phyloP scores from a whole-genome alignment of 139 green algal genomes.

The Astrephomene gubernaculifera region DNA sequence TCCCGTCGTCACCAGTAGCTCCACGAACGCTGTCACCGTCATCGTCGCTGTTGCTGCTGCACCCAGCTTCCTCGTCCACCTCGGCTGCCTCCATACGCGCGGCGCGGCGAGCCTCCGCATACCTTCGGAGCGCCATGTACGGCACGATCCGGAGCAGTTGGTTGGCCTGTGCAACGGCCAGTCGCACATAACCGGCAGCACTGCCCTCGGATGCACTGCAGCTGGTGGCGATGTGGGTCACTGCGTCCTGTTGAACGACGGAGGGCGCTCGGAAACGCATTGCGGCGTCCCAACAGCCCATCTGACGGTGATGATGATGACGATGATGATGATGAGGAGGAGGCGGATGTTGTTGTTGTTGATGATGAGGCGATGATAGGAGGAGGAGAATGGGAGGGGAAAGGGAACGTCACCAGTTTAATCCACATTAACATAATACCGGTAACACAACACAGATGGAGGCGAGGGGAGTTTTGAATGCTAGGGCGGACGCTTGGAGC shows the following conservation, averaged over 20 bases:
- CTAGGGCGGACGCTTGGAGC: not conserved
- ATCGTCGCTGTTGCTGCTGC: not conserved
- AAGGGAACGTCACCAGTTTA: not conserved
- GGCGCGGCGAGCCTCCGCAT: not conserved
- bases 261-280: not conserved
- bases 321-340: too few relatives aligned
- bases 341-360: not conserved
- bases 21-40: not conserved
- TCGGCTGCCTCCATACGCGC: not conserved
- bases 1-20: not conserved
- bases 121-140: not conserved
- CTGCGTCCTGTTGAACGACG: conserved; percentile 10
- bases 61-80: not conserved
- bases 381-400: not conserved
- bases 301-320: not conserved
- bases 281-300: conserved; percentile 5
- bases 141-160: conserved; percentile 25
- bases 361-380: not conserved
- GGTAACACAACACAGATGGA: not conserved
- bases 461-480: not conserved
- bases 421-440: not conserved
- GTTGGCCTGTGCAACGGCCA: conserved; percentile 31
- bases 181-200: not conserved
- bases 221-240: conserved; percentile 16
- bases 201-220: too few relatives aligned